A percentile compares a stretch with the other conserved stretches of the same genome.
phyloP scores from a whole-genome alignment of 495 filamentous ascomycete species.

The Friedmanniomyces simplex region DNA sequence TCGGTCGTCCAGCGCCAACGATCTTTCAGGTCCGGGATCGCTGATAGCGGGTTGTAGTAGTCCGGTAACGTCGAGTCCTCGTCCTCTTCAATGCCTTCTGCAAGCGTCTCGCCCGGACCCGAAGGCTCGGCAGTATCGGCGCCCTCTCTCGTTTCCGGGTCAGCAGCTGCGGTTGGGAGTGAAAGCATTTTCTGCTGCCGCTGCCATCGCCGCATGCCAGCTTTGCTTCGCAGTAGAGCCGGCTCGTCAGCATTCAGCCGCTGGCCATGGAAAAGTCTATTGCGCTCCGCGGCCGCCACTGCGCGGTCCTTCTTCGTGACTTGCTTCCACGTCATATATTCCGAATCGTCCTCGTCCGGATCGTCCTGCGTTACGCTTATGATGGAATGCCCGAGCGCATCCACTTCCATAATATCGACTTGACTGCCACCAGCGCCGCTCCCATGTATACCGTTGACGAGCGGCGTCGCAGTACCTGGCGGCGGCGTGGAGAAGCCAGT shows the following conservation, averaged over 20 bases:
- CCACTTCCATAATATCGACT: constrained; percentile 71
- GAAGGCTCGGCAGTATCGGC: constrained; percentile 38
- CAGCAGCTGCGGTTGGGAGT: constrained; percentile 35
- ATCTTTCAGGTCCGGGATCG: constrained; percentile 70
- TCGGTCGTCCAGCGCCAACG: constrained; percentile 81
- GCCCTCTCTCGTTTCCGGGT: constrained; percentile 31
- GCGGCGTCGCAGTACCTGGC: constrained; percentile 64
- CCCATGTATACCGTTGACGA: constrained; percentile 55
- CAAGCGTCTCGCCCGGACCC: constrained; percentile 57
- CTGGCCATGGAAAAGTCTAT: constrained; percentile 73
- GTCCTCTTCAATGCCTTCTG: constrained; percentile 83
- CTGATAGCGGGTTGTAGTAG: constrained; percentile 82
- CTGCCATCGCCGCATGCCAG: constrained; percentile 71
- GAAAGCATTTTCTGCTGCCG: constrained; percentile 57
- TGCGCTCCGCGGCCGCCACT: constrained; percentile 65
- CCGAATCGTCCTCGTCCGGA: constrained; percentile 64
- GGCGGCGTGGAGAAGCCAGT: constrained; percentile 81
- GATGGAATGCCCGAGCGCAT: constrained; percentile 43
- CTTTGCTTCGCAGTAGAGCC: constrained; percentile 66
- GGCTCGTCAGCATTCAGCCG: constrained; percentile 80
- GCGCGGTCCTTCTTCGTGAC: constrained; percentile 95
- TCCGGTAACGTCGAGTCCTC: constrained; percentile 72
- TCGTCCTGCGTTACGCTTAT: constrained; percentile 32
- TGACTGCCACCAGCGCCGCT: constrained; percentile 50
- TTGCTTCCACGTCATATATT: constrained; percentile 97